phyloP scores from a whole-genome alignment of 192 early-diverging fungal species.

The Helicostylum pulchrum region DNA sequence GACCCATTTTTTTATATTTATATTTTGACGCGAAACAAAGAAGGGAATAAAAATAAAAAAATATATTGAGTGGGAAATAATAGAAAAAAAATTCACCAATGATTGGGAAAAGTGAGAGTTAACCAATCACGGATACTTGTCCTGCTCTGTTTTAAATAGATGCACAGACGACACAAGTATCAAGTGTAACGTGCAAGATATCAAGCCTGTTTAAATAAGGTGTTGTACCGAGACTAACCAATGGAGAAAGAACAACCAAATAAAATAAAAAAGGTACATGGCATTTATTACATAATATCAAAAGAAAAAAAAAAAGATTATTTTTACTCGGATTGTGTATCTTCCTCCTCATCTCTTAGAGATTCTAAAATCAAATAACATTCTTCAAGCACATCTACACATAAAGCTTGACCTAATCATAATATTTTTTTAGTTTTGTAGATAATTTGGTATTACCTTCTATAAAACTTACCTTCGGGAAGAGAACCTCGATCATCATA shows the following conservation, averaged over 20 bases:
- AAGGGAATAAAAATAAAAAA: background rate
- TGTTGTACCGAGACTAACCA: no score
- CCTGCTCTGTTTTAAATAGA: no score
- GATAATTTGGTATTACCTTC: background rate
- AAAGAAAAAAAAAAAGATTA: background rate
- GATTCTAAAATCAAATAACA: conserved; percentile 80
- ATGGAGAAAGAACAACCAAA: no score
- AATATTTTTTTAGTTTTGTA: background rate
- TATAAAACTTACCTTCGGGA: conserved; percentile 50
- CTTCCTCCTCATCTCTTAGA: conserved; percentile 51
- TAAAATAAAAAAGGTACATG: no score
- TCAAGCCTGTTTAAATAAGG: no score
- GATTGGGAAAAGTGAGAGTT: background rate
- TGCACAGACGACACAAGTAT: no score
- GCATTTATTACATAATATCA: no score
- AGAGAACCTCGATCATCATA: conserved; percentile 74
- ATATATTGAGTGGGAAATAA: background rate
- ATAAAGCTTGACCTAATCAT: conserved; percentile 67
- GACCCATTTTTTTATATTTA: background rate
- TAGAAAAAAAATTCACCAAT: background rate
- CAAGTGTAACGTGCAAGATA: no score
- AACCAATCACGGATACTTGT: no score
- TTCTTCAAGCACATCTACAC: conserved; percentile 77
- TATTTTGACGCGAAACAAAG: no score
- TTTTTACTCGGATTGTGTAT: conserved; percentile 20